Percentiles rank a stretch among this genome's conserved stretches.
Conservation (phyloP, 441 rosid species). For the Manihot esculenta region DNA sequence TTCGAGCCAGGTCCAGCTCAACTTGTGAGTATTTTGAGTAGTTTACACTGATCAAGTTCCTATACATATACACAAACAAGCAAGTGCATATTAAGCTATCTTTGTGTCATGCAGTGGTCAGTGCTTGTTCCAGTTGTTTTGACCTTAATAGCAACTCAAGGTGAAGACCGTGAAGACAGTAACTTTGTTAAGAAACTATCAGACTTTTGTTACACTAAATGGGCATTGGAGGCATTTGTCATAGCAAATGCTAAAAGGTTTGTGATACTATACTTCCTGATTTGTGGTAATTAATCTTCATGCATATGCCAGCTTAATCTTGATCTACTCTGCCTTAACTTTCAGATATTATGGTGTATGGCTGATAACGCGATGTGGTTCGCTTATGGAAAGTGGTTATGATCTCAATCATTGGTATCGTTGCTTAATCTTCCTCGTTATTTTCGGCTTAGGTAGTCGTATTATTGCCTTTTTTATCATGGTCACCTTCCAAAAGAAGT, state of each 20-base stretch:
- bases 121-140: slow-evolving; percentile 93
- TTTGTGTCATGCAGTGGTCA: slow-evolving; percentile 67
- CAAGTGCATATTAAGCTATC: not conserved
- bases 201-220: slow-evolving; percentile 74
- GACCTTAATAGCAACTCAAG: slow-evolving; percentile 74
- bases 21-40: slow-evolving; percentile 48
- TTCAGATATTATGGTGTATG: slow-evolving; percentile 87
- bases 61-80: not conserved
- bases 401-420: slow-evolving; percentile 63
- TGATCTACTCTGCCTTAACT: not conserved
- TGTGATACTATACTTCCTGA: slow-evolving; percentile 3
- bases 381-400: slow-evolving; percentile 62
- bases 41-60: not conserved
- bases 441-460: slow-evolving; percentile 59
- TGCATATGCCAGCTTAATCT: not conserved
- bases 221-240: slow-evolving; percentile 98
- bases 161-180: slow-evolving; percentile 31
- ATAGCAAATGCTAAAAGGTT: slow-evolving; percentile 91
- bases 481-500: slow-evolving; percentile 64
- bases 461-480: slow-evolving; percentile 57
- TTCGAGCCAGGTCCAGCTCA: slow-evolving; percentile 94
- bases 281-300: not conserved
- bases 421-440: slow-evolving; percentile 46
- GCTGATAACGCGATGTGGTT: slow-evolving; percentile 88
- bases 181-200: slow-evolving; percentile 39